Conservation (phyloP, 176 grass and related monocot genomes). For the Aegilops longissima region DNA sequence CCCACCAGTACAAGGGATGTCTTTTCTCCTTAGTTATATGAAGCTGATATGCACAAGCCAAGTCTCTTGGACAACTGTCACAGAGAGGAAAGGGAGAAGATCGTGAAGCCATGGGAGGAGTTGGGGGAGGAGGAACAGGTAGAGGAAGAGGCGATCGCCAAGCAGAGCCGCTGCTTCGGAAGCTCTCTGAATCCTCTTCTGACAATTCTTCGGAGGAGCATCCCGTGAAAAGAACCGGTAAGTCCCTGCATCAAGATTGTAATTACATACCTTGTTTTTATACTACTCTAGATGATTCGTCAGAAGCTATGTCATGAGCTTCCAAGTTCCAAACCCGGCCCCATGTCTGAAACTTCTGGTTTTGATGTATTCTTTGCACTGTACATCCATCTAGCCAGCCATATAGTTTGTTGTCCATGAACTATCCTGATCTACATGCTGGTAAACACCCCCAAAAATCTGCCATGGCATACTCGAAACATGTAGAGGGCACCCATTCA, state of each 20-base stretch:
- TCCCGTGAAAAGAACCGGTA: constrained; percentile 36
- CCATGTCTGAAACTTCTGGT: neutral
- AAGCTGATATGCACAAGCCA: neutral
- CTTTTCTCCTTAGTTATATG: constrained; percentile 1
- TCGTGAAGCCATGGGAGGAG: constrained; percentile 9
- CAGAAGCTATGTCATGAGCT: neutral
- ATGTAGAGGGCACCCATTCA: neutral
- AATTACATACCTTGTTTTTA: too few relatives aligned
- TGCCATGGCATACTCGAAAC: neutral
- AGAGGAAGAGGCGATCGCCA: neutral
- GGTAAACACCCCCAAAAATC: neutral
- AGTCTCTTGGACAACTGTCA: neutral
- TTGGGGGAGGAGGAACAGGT: too few relatives aligned
- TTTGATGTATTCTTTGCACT: neutral
- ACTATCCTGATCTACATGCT: neutral
- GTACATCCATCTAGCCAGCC: too few relatives aligned
- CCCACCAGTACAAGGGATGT: neutral
- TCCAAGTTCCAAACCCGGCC: neutral
- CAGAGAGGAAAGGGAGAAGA: neutral
- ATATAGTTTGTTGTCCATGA: neutral
- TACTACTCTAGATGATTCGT: neutral
- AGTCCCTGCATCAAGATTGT: neutral
- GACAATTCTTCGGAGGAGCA: neutral
- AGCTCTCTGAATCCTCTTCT: constrained; percentile 14
- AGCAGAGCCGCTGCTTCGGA: constrained; percentile 9